Base-by-base conservation (phyloP, 2,329 filamentous ascomycete genomes). In the Hypoxylon sp. region DNA sequence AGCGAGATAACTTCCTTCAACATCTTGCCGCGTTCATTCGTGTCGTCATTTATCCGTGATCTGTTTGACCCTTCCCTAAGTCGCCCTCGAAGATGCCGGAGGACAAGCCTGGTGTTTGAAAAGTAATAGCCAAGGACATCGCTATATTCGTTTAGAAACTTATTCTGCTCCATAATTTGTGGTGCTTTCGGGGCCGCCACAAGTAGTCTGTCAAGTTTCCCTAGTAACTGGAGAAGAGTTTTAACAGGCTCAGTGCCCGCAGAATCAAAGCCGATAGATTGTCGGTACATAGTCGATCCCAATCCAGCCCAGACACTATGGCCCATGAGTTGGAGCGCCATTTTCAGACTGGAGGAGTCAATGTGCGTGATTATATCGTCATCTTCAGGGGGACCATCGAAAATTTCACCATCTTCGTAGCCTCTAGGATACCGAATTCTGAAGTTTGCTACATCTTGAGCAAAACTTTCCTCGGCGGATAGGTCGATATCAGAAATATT, bases 81-180 rank as follows among this genome's bases (percentile, higher is more conserved):
- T 52, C 58, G 54, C 62, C 48, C 57, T n/a, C 68, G 59, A 53
- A 77, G 74, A 32, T 71, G 54, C 9, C 65, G 12, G 2, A 76
- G 43, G 27, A 67, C 21, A 12, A 39, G 27, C 25, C 63, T 50
- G 14, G 76, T 72, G 46, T 72, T 69, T 5, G 63, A 56, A 52
- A 74, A 71, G 55, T 75, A 76, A 52, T 74, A 67, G 6, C 54
- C 46, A 3, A 76, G 50, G 37, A 75, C 53, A 46, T 71, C 65
- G 23, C 56, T 51, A 58, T 76, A 60, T 6, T 72, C 46, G 8
- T 65, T 47, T 19, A 76, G 47, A 41, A 77, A 74, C n/a, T 7
- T 27, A 47, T 72, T 75, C 55, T 76, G 74, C 12, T 68, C 70
- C 12, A 29, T n/a, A 8, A 76, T 59, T 6, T 46, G 41, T 16